Conservation (phyloP, 208 protist species). For the Novymonas esmeraldas region DNA sequence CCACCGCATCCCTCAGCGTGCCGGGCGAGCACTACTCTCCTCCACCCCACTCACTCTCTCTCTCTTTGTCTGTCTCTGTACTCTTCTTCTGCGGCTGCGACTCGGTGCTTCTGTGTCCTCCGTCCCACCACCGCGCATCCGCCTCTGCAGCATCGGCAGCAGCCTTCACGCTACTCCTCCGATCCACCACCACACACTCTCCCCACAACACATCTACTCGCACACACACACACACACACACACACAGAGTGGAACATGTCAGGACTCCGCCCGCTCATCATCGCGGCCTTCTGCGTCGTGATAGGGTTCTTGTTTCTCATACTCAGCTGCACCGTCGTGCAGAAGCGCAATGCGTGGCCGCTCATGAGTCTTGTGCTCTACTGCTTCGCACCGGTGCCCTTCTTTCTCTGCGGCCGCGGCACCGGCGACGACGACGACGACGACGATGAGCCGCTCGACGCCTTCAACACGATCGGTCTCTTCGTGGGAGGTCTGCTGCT, state of each 20-base stretch:
- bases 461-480: slow-evolving; percentile 47
- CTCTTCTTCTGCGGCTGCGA: no score
- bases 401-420: slow-evolving; percentile 54
- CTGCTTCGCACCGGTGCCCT: slow-evolving; percentile 55
- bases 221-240: background rate
- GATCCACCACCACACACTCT: no score
- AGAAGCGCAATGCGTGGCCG: slow-evolving; percentile 49
- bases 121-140: no score
- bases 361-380: slow-evolving; percentile 60
- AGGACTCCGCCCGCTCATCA: slow-evolving; percentile 45
- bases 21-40: background rate
- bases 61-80: slow-evolving; percentile 5
- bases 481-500: slow-evolving; percentile 71
- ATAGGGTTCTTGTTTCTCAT: slow-evolving; percentile 62
- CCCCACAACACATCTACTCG: no score
- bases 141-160: no score
- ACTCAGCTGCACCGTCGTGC: slow-evolving; percentile 56
- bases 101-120: no score
- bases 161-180: no score
- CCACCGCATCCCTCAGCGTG: background rate
- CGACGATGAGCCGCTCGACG: slow-evolving; percentile 33
- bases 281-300: slow-evolving; percentile 60
- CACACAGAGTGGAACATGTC: slow-evolving; percentile 28
- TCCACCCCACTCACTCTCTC: background rate
- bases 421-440: slow-evolving; percentile 16